Evolutionary conservation across 306 rosid species (phyloP).

Genomic region (Trifolium dubium): DNA sequence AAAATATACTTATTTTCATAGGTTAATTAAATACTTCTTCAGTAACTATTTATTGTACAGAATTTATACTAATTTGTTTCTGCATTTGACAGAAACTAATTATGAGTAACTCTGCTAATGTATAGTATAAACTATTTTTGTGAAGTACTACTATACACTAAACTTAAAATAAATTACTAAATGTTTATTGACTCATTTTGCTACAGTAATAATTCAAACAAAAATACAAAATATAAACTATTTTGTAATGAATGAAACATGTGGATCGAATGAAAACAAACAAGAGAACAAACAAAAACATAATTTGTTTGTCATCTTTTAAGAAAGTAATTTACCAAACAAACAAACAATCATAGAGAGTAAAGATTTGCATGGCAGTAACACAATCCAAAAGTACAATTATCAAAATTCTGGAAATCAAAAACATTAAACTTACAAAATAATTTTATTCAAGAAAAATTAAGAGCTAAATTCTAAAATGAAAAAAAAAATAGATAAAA

Average conservation of each 20-base stretch:
- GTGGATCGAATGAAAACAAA: conserved; percentile 43
- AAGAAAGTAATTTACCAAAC: conserved; percentile 36
- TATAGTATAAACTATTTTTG: neutral
- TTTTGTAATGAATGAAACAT: conserved; percentile 35
- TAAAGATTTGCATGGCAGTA: conserved; percentile 52
- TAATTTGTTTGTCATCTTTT: conserved; percentile 52
- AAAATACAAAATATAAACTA: conserved; percentile 37
- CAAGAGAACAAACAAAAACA: conserved; percentile 47
- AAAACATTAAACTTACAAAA: neutral
- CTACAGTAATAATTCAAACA: conserved; percentile 23
- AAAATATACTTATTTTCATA: conserved; percentile 16
- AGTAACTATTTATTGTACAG: neutral
- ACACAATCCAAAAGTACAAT: conserved; percentile 48
- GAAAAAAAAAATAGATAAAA: neutral
- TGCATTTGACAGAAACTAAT: neutral
- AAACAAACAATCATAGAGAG: conserved; percentile 8
- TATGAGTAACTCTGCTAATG: neutral
- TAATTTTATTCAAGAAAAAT: neutral
- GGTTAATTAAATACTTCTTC: neutral
- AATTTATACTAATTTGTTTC: neutral
- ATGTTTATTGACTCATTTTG: conserved; percentile 33
- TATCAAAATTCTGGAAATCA: conserved; percentile 28
- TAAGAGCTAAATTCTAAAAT: neutral
- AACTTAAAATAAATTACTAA: neutral
- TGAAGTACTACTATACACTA: neutral